Conservation (phyloP, 176 grass and related monocot genomes). For the Bonia amplexicaulis region DNA sequence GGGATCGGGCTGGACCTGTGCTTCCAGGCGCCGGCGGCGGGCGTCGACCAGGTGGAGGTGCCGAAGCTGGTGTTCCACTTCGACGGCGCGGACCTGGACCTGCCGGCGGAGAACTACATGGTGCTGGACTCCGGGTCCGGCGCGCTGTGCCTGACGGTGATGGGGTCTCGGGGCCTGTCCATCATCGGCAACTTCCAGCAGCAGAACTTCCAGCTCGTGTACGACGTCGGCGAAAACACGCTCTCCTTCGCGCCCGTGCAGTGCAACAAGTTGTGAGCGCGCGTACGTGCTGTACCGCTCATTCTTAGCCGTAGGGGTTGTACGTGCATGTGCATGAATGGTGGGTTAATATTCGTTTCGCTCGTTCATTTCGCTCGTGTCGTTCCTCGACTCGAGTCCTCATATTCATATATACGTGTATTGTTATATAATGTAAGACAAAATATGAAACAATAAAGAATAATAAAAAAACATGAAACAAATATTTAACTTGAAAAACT, state of each 20-base stretch:
- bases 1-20: constrained; percentile 59
- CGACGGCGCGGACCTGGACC: constrained; percentile 52
- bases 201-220: constrained; percentile 85
- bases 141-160: constrained; percentile 61
- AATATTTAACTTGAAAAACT: too few relatives aligned
- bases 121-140: constrained; percentile 39
- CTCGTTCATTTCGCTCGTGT: neutral
- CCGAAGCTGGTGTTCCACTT: constrained; percentile 79
- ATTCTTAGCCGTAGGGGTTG: neutral
- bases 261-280: constrained; percentile 49
- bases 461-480: too few relatives aligned
- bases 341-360: neutral
- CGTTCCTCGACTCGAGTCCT: neutral
- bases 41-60: constrained; percentile 41
- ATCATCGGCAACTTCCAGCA: constrained; percentile 89
- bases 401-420: neutral
- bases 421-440: neutral
- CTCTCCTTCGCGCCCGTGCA: constrained; percentile 63
- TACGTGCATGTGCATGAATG: neutral
- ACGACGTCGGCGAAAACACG: constrained; percentile 48
- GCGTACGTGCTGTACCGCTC: neutral
- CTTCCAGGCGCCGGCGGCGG: constrained; percentile 32
- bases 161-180: constrained; percentile 36
- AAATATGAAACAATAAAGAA: too few relatives aligned
- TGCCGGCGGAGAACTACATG: constrained; percentile 77